These are phyloP conservation scores for Colletotrichum somersetense DNA, from an alignment of 2,329 filamentous ascomycete genomes.

Conservation along the genomic window DNA sequence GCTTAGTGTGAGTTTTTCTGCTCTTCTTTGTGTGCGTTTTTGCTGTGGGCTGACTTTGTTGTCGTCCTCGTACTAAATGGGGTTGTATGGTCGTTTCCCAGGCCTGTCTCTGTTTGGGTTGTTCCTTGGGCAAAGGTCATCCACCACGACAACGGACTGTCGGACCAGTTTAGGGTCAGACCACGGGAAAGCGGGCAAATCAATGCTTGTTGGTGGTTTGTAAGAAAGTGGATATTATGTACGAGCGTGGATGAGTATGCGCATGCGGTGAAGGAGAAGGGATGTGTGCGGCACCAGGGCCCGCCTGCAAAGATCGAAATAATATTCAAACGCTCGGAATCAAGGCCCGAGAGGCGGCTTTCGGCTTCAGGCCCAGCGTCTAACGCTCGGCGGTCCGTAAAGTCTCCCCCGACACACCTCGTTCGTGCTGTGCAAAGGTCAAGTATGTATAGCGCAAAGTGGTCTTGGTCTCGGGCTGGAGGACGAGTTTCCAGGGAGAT, in stretches of 20 bases:
- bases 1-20: not conserved
- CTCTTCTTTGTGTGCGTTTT: not conserved
- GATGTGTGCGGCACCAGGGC: not conserved
- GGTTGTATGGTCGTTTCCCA: not conserved
- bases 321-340: not conserved
- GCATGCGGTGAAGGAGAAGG: slow-evolving; percentile 26
- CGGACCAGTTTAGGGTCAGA: slow-evolving; percentile 1
- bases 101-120: not conserved
- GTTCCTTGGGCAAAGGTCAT: not conserved
- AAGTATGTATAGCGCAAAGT: slow-evolving; percentile 1
- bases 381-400: not conserved
- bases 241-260: slow-evolving; percentile 7
- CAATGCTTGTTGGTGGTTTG: not conserved
- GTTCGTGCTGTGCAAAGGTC: slow-evolving; percentile 26
- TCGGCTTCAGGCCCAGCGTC: not conserved
- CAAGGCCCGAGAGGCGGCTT: slow-evolving; percentile 6
- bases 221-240: slow-evolving; percentile 10
- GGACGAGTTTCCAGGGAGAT: slow-evolving; percentile 17
- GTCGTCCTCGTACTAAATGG: not conserved
- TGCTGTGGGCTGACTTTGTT: not conserved
- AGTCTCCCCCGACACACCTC: not conserved
- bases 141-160: slow-evolving; percentile 4
- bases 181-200: slow-evolving; percentile 9
- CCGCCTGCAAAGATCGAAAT: slow-evolving; percentile 12
- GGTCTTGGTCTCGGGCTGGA: slow-evolving; percentile 24